Conservation (phyloP, 768 basidiomycete genomes). For the Leucocoprinus birnbaumii region DNA sequence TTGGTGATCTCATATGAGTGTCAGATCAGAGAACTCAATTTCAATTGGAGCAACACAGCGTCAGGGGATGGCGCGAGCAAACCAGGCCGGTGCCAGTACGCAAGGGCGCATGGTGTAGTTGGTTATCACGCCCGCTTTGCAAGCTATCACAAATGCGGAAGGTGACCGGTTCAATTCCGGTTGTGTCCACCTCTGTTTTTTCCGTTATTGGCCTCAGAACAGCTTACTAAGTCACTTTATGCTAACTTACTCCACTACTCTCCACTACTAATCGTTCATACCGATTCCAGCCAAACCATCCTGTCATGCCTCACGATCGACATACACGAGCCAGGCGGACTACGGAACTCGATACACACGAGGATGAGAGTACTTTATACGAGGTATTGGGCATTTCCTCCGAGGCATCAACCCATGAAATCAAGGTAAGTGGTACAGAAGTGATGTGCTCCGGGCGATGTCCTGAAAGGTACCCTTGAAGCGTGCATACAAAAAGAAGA, state of each 20-base stretch:
- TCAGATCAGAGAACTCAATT: too few relatives aligned
- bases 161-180: background rate
- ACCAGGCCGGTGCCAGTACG: too few relatives aligned
- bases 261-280: too few relatives aligned
- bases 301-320: background rate
- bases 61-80: too few relatives aligned
- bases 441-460: background rate
- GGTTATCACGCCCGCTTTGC: background rate
- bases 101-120: background rate
- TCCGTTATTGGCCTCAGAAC: too few relatives aligned
- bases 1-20: too few relatives aligned
- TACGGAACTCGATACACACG: background rate
- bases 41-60: too few relatives aligned
- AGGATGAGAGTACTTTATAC: conserved; percentile 19
- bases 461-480: conserved; percentile 18
- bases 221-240: too few relatives aligned
- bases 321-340: background rate
- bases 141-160: background rate
- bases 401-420: conserved; percentile 17
- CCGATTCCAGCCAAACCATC: background rate
- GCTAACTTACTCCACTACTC: too few relatives aligned
- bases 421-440: conserved; percentile 14
- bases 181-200: background rate
- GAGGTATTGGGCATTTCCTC: conserved; percentile 17
- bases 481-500: conserved; percentile 64